Base-by-base conservation (phyloP, 2,329 filamentous ascomycete genomes). In the Fusarium acutatum region DNA sequence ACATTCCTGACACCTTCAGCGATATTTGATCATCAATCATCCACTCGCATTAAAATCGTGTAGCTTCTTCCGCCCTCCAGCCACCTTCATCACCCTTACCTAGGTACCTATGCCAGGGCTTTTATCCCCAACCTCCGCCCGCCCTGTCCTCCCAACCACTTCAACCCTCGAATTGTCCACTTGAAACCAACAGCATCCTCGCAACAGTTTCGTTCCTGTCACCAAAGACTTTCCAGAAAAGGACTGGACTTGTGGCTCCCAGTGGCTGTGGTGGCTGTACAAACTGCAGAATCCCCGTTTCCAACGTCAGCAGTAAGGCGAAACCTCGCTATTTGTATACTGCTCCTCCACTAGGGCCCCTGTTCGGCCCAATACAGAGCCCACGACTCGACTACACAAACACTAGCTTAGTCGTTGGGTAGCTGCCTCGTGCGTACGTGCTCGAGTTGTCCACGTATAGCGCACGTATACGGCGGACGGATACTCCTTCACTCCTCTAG, bases 381-480 rank as follows among this genome's bases (percentile, higher is more conserved):
- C 57, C 60, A 74, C 57, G 69, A 54, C 46, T 61, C 63, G n/a
- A 65, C 68, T 72, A 72, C 57, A 65, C 66, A 61, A 73, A 73
- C 63, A 72, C 56, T 76, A 77, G 75, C 75, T 69, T 75, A 71
- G 71, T 69, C 60, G 60, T 66, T 64, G 57, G 61, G 68, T 72
- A 69, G 72, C 68, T 76, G 63, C 68, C 69, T 77, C 56, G 68
- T 72, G 64, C 60, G 71, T 28, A 28, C 11, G 24, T 35, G 56
- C 41, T 59, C 49, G 40, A 58, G 46, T 64, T 75, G 72, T 73
- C 67, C 75, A 76, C 75, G 75, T 72, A 76, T 70, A 72, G 67
- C 56, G 66, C 64, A 74, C 71, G 52, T 72, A 69, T 63, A 68
- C 65, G 40, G 47, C 41, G 30, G 30, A 67, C 64, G 50, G 56